These are phyloP conservation scores for Leptographium flavum DNA, from an alignment of 2,329 filamentous ascomycete genomes.

Conservation along the genomic window DNA sequence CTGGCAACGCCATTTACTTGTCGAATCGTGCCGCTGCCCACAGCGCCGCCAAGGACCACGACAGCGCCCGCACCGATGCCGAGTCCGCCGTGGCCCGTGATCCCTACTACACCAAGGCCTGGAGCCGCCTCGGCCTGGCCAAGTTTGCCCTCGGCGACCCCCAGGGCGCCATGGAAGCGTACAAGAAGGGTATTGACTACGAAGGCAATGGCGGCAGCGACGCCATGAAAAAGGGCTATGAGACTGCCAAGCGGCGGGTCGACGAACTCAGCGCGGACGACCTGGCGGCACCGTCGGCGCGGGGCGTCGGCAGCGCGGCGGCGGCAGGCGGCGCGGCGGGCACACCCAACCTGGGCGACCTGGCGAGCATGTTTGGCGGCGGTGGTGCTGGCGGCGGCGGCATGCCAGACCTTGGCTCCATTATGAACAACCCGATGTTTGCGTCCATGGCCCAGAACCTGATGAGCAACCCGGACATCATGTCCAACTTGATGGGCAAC, in stretches of 20 bases:
- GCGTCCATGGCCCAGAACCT: constrained; percentile 91
- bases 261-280: constrained; percentile 58
- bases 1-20: constrained; percentile 87
- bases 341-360: constrained; percentile 55
- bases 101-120: constrained; percentile 91
- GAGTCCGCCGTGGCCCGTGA: constrained; percentile 81
- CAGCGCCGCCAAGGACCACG: constrained; percentile 72
- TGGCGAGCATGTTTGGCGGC: constrained; percentile 57
- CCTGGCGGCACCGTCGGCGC: constrained; percentile 21
- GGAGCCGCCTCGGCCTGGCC: constrained; percentile 84
- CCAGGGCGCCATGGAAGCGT: constrained; percentile 86
- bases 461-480: constrained; percentile 91
- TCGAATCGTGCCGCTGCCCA: constrained; percentile 94
- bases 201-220: constrained; percentile 92
- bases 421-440: constrained; percentile 99
- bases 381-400: constrained; percentile 52
- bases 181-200: constrained; percentile 79
- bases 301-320: constrained; percentile 17
- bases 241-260: constrained; percentile 80
- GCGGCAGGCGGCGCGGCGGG: constrained; percentile 19
- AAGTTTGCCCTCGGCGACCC: constrained; percentile 85
- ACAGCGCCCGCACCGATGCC: constrained; percentile 71
- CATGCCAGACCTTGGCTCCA: constrained; percentile 73
- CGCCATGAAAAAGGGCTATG: constrained; percentile 92
- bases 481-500: constrained; percentile 90